phyloP scores from a whole-genome alignment of 371 early-diverging fungal species.

The Mortierella sp. region DNA sequence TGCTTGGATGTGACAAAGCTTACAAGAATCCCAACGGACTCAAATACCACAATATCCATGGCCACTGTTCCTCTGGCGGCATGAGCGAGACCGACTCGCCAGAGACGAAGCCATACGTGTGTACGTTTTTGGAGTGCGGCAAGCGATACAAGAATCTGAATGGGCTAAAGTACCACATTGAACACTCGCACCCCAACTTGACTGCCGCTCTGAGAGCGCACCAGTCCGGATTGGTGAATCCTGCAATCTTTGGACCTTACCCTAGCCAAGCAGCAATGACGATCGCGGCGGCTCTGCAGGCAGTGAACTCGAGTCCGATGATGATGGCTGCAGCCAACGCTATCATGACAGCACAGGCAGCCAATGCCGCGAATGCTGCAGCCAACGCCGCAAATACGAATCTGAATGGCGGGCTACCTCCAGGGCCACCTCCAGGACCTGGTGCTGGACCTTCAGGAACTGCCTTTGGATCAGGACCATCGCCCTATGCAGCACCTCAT shows the following conservation, averaged over 20 bases:
- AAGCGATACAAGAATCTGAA: conserved; percentile 96
- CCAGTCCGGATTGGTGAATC: conserved; percentile 34
- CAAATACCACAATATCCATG: conserved; percentile 86
- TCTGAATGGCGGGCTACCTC: background rate
- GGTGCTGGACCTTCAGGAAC: background rate
- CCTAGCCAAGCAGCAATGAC: conserved; percentile 41
- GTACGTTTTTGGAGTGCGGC: conserved; percentile 79
- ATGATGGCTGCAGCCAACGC: conserved; percentile 41
- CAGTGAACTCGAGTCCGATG: conserved; percentile 37
- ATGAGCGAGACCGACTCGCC: conserved; percentile 55
- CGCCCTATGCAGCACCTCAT: background rate
- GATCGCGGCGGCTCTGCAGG: conserved; percentile 33
- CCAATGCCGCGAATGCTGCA: conserved; percentile 11
- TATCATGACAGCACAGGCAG: conserved; percentile 27
- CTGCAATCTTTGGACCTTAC: conserved; percentile 30
- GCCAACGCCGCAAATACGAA: background rate
- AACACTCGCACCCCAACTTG: conserved; percentile 69
- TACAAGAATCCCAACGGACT: conserved; percentile 96
- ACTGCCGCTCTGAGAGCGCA: conserved; percentile 31
- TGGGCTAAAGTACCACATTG: conserved; percentile 93
- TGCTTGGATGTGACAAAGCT: conserved; percentile 83
- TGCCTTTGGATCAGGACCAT: background rate
- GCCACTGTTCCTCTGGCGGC: conserved; percentile 66
- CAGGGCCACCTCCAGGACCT: background rate
- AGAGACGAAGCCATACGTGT: conserved; percentile 80